Base-by-base conservation (phyloP, 306 rosid genomes). In the Morella rubra region DNA sequence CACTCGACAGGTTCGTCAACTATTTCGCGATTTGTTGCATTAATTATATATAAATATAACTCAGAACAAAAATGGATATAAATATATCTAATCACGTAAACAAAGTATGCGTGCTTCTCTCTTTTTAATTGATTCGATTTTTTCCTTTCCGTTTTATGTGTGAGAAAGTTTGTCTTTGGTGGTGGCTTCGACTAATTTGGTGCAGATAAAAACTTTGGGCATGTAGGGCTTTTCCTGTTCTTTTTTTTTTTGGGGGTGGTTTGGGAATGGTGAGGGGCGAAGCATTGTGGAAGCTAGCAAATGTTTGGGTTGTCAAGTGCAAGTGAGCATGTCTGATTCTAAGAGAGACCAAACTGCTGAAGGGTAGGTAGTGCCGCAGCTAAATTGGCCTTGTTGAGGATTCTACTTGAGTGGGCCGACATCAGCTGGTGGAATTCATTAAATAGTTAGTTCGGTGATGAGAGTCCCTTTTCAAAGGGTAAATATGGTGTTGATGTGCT, bases 1-100 rank as follows among this genome's bases (percentile, higher is more conserved):
- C 44, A 95, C 97, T 5, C 88, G 97, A 72, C 98, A 94, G 98
- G 97, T 94, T 40, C 27, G n/a, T 32, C 49, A 18, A 7, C 24
- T 47, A 6, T 66, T 6, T 62, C 44, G 6, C 8, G 32, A 6
- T 77, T 77, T 65, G 9, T 20, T 16, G 37, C 37, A 32, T 2
- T 32, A 32, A 32, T 32, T 32, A 32, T 0, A 32, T 32, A 32
- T 32, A 32, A 32, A 32, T 27, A 27, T 27, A 27, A 1, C 32
- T 27, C 32, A 27, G 32, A 27, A 27, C 32, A 27, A 27, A 27
- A 27, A 1, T 27, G 1, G 32, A 27, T 27, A 27, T 1, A 27
- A 27, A 27, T 32, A 32, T 12, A 40, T 62, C 5, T 32, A 62
- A 37, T 61, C 8, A 42, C 54, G 5, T 41, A 5, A 3, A 41